These are phyloP conservation scores for Leptographium galeiforme DNA, from an alignment of 2,329 filamentous ascomycete species.

Conservation along the genomic window DNA sequence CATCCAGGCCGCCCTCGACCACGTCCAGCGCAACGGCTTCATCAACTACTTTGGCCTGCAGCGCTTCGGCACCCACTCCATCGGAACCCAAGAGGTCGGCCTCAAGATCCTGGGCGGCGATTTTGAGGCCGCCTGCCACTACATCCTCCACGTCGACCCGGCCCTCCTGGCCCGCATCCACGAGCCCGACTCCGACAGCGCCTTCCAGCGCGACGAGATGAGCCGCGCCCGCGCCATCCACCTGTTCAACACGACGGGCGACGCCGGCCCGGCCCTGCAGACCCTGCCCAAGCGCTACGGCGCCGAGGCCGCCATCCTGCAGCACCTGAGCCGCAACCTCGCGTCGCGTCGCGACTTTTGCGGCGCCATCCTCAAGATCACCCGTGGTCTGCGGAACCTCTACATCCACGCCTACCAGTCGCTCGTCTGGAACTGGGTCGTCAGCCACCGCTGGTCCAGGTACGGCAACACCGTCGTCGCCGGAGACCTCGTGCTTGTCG, in stretches of 20 bases:
- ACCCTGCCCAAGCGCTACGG: slow-evolving; percentile 68
- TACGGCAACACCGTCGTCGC: slow-evolving; percentile 63
- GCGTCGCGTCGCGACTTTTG: slow-evolving; percentile 54
- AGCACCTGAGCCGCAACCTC: slow-evolving; percentile 49
- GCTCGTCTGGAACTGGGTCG: slow-evolving; percentile 81
- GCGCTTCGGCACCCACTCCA: slow-evolving; percentile 78
- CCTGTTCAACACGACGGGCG: slow-evolving; percentile 51
- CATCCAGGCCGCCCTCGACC: slow-evolving; percentile 46
- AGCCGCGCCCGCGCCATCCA: slow-evolving; percentile 67
- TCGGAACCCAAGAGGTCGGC: slow-evolving; percentile 76
- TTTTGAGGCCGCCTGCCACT: slow-evolving; percentile 65
- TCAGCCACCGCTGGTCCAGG: slow-evolving; percentile 64
- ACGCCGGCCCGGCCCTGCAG: slow-evolving; percentile 46
- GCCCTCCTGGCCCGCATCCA: slow-evolving; percentile 29
- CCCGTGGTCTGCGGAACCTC: slow-evolving; percentile 74
- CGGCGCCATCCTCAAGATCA: slow-evolving; percentile 69
- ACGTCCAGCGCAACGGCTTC: slow-evolving; percentile 64
- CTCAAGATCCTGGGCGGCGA: slow-evolving; percentile 71
- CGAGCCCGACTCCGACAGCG: slow-evolving; percentile 30
- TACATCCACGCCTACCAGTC: slow-evolving; percentile 97
- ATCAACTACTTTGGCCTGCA: slow-evolving; percentile 99
- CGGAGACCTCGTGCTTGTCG: slow-evolving; percentile 67
- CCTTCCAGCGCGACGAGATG: slow-evolving; percentile 60
- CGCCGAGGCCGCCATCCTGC: slow-evolving; percentile 67
- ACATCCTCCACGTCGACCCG: slow-evolving; percentile 61